phyloP scores from a whole-genome alignment of 164 flowering plant species.

The Paratinospora sagittata region DNA sequence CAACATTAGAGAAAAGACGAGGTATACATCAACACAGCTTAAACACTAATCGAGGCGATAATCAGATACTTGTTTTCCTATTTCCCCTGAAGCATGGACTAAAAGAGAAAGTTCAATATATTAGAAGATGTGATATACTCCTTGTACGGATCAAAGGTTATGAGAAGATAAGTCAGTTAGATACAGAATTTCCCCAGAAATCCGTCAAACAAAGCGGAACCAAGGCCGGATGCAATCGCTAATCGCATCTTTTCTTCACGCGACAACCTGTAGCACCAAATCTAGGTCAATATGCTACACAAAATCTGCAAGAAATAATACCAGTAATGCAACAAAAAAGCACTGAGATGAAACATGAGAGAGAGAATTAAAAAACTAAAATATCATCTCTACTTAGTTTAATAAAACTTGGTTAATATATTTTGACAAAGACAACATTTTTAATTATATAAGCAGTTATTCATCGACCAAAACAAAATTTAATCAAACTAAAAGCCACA shows the following conservation, averaged over 20 bases:
- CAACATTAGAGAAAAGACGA: background rate
- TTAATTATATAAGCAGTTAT: background rate
- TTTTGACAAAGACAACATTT: background rate
- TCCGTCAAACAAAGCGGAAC: background rate
- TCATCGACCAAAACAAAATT: background rate
- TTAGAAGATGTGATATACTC: background rate
- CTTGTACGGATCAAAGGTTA: background rate
- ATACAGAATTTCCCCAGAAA: background rate
- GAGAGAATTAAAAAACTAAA: background rate
- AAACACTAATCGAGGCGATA: no score
- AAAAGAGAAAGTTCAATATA: background rate
- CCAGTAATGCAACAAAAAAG: background rate
- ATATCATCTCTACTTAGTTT: background rate
- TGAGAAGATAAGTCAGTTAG: background rate
- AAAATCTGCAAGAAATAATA: background rate
- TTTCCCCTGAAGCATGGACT: background rate
- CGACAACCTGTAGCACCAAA: slow-evolving; percentile 6
- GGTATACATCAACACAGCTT: background rate
- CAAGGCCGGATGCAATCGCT: background rate
- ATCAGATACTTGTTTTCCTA: background rate
- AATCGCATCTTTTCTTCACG: background rate
- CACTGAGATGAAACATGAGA: background rate
- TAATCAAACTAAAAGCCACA: background rate
- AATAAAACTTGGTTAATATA: background rate
- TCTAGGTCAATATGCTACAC: background rate